Conservation (phyloP, 306 rosid species). For the Prinsepia uniflora region DNA sequence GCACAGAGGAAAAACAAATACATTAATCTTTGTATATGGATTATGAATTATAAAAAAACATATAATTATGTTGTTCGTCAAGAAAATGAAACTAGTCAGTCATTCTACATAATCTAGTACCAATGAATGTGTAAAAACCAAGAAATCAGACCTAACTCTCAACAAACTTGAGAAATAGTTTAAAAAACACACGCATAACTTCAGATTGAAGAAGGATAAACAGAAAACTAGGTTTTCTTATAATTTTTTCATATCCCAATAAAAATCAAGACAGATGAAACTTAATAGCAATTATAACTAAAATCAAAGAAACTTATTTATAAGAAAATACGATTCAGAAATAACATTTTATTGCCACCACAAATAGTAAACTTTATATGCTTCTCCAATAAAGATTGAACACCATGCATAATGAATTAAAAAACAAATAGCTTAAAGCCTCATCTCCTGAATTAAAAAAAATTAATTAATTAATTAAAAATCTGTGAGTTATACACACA, state of each 20-base stretch:
- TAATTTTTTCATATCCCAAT: neutral
- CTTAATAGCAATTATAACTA: neutral
- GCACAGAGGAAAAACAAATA: neutral
- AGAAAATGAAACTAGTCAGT: conserved; percentile 4
- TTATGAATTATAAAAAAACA: neutral
- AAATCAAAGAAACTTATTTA: neutral
- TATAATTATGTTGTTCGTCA: too few species aligned
- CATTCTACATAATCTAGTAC: conserved; percentile 15
- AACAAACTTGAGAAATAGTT: conserved; percentile 15
- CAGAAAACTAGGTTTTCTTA: neutral
- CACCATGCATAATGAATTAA: neutral
- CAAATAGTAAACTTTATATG: neutral
- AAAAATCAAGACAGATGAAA: neutral
- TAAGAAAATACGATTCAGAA: neutral
- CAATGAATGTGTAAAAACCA: conserved; percentile 17
- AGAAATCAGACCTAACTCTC: conserved; percentile 15
- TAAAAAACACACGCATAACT: neutral
- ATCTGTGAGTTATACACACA: neutral
- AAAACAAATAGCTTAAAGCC: neutral
- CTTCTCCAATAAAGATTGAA: neutral
- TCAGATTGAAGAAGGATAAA: conserved; percentile 9
- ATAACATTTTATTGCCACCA: neutral
- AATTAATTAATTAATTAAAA: neutral
- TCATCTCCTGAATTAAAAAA: neutral
- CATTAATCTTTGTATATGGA: neutral